Evolutionary conservation across 2,329 filamentous ascomycete species (phyloP), one percentile per base, ranked within the genome.

Genomic region (Ophiostoma novo-ulmi): DNA sequence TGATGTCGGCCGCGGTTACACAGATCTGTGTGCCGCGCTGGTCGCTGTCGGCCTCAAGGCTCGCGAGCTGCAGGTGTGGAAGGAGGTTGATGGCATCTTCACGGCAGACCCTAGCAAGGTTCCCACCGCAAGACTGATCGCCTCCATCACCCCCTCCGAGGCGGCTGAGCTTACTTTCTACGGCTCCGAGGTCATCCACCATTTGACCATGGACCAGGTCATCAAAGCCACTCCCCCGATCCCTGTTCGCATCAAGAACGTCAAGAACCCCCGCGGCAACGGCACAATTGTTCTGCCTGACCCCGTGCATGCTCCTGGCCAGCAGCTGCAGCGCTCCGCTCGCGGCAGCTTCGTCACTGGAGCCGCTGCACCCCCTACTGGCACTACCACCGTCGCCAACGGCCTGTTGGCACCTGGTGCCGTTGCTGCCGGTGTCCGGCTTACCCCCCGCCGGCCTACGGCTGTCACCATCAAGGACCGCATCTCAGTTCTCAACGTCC

Each of bases 381-480:
- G 65, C 35, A 31, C 35, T 3, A n/a, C 44, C 6, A 20, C 58
- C 6, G 14, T 38, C 20, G 36, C 58, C 26, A 70, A 70, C 66
- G 65, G 68, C 38, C 26, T 63, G 44, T 14, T 55, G 35, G 14
- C 13, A 3, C 35, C 38, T 13, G 38, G 48, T 13, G 39, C 69
- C 0, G 66, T 39, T 3, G 65, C 80, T 69, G 48, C 73, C 31
- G 70, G 70, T 31, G 72, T 86, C 41, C 80, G 83, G 13, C 85
- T 85, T 76, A 87, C 86, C 70, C 90, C 90, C 17, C 93, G 91
- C 80, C 84, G 91, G 58, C 92, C 92, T 35, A 95, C 92, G 1
- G 92, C 95, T 7, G 94, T 99, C 22, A 99, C 95, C 14, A 97
- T 97, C 82, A 99, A 99, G 83, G 92, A 95, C 80, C 91, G 93